Conservation (phyloP, 805 yeast genomes). For the Brettanomyces nanus region DNA sequence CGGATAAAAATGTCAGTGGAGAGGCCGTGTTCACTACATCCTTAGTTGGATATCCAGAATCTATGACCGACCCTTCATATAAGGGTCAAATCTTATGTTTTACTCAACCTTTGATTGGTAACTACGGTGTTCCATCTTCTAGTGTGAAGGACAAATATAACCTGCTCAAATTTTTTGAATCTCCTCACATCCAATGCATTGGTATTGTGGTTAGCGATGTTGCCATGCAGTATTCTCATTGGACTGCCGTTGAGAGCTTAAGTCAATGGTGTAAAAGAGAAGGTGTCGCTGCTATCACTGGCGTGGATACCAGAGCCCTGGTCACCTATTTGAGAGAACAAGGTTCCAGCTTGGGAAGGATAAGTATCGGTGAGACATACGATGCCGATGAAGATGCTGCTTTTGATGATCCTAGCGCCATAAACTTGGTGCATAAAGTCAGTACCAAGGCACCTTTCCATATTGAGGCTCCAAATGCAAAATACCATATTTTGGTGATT, state of each 20-base stretch:
- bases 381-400: slow-evolving; percentile 91
- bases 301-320: slow-evolving; percentile 94
- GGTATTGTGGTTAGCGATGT: slow-evolving; percentile 96
- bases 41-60: slow-evolving; percentile 96
- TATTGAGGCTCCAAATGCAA: slow-evolving; percentile 52
- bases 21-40: slow-evolving; percentile 98
- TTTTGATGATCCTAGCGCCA: slow-evolving; percentile 80
- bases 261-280: slow-evolving; percentile 95
- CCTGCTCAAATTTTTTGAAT: slow-evolving; percentile 83
- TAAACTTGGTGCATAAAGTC: slow-evolving; percentile 87
- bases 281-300: slow-evolving; percentile 93
- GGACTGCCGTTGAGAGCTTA: slow-evolving; percentile 97
- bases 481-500: slow-evolving; percentile 80
- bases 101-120: slow-evolving; percentile 96
- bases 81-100: slow-evolving; percentile 94
- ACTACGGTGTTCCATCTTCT: slow-evolving; percentile 94
- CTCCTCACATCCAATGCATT: slow-evolving; percentile 84
- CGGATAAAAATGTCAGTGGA: slow-evolving; percentile 85
- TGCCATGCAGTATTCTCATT: slow-evolving; percentile 94
- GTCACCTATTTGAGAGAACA: slow-evolving; percentile 90
- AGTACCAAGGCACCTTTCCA: slow-evolving; percentile 95
- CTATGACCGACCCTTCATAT: slow-evolving; percentile 98
- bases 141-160: slow-evolving; percentile 74
- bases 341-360: slow-evolving; percentile 89
- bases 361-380: slow-evolving; percentile 84